phyloP scores from a whole-genome alignment of 2,329 filamentous ascomycete genomes.

The Sphaceloma murrayae region DNA sequence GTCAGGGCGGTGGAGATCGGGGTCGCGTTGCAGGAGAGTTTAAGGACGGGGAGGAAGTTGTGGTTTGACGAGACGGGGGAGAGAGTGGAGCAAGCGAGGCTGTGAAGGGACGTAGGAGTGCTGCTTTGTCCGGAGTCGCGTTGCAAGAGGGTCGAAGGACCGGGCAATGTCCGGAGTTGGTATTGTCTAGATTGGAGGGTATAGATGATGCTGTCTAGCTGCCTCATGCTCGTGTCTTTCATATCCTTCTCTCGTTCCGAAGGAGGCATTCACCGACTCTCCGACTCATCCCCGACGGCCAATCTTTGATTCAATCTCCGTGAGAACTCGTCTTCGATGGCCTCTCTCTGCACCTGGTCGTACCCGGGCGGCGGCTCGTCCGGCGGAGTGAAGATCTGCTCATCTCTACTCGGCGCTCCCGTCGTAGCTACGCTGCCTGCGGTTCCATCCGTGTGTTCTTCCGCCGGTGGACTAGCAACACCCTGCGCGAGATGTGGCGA shows the following conservation, averaged over 20 bases:
- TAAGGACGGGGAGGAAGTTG: conserved; percentile 39
- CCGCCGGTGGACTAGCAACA: conserved; percentile 7
- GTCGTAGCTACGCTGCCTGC: conserved; percentile 20
- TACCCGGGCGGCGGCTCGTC: conserved; percentile 82
- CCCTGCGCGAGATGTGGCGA: too few species aligned
- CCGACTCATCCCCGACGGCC: background rate
- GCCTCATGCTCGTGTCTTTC: too few species aligned
- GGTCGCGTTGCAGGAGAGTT: conserved; percentile 37
- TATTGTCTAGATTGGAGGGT: too few species aligned
- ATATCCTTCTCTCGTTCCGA: background rate
- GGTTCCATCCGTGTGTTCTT: conserved; percentile 19
- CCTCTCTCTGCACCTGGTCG: conserved; percentile 79
- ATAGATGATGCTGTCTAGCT: conserved; percentile 3
- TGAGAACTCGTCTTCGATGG: conserved; percentile 64
- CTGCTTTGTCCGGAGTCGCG: too few species aligned
- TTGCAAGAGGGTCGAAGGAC: too few species aligned
- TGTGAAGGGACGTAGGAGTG: too few species aligned
- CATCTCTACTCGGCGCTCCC: conserved; percentile 21
- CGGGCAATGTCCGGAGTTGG: too few species aligned
- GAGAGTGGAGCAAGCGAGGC: conserved; percentile 30
- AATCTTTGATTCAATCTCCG: conserved; percentile 26
- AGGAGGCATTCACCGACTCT: background rate
- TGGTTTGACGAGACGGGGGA: conserved; percentile 48
- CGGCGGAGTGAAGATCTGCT: conserved; percentile 38
- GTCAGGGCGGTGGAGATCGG: conserved; percentile 54